Base-by-base conservation (phyloP, 345 rosid species). In the Ceriops zippeliana region DNA sequence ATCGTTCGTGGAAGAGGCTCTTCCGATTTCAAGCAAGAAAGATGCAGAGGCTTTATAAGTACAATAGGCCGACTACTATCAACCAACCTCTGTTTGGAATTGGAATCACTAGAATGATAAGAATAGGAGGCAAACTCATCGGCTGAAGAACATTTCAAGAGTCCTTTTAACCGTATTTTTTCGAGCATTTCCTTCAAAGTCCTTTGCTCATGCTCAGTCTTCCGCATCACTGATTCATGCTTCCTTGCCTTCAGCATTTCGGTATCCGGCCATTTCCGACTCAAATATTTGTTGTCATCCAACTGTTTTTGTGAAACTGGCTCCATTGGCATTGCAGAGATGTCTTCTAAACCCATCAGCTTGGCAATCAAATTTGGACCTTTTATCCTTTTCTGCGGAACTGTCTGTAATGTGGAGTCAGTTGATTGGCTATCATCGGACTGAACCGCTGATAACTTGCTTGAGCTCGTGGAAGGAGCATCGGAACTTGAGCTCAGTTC, bases 341-440 rank as follows among this genome's bases (percentile, higher is more conserved):
- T 68, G 47, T 76, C 90, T 73, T 91, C 97, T 61, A 91, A 73
- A 53, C 99, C 99, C 99, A 95, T 91, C 52, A 95, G 88, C 88
- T 83, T 90, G 72, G 97, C 97, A 34, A 95, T 84, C 85, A 95
- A 77, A 73, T 79, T 86, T 5, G 85, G 83, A 31, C 83, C 72
- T 76, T 67, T 83, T n/a, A 60, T 76, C 72, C 70, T 77, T 66
- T 71, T 81, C 54, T 71, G 60, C 21, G 66, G 65, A 65, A 70
- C 52, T 76, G 76, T 74, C 58, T 78, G 78, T 1, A 84, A 78
- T 17, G 46, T 58, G 53, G 86, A 84, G 26, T 73, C 81, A 17
- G 68, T 65, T 28, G 85, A 83, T 72, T 81, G 79, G 69, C 68
- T 66, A 70, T 64, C 66, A 46, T 72, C 67, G 8, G 68, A 57